These are phyloP conservation scores for Edaphochlamys debaryana DNA, from an alignment of 139 green algal genomes.

Conservation along the genomic window DNA sequence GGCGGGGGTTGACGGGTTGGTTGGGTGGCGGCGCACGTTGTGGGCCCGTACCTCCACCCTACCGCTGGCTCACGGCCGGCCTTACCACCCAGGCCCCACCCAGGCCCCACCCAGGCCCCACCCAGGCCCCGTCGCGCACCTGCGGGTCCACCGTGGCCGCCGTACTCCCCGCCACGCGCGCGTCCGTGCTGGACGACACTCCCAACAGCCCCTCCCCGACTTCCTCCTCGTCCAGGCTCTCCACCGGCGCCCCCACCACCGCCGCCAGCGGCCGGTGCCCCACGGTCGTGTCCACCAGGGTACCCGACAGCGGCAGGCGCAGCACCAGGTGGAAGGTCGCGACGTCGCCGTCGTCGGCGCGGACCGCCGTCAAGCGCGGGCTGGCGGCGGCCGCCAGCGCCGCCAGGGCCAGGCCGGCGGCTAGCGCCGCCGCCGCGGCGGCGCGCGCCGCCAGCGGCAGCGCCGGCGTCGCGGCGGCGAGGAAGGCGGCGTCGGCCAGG, in stretches of 20 bases:
- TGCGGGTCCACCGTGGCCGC: too few relatives aligned
- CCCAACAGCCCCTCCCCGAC: too few relatives aligned
- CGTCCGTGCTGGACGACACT: too few relatives aligned
- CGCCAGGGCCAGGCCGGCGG: neutral
- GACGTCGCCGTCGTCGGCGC: slow-evolving; percentile 15
- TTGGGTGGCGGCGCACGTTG: too few relatives aligned
- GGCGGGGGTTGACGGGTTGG: too few relatives aligned
- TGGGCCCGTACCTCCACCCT: too few relatives aligned
- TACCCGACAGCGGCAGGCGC: slow-evolving; percentile 12
- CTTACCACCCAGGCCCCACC: too few relatives aligned
- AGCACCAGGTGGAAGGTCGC: slow-evolving; percentile 30
- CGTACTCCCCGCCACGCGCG: too few relatives aligned
- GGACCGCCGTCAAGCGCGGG: neutral
- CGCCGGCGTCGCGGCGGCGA: slow-evolving; percentile 15
- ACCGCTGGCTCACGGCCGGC: too few relatives aligned
- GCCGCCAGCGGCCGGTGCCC: slow-evolving; percentile 2
- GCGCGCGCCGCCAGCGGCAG: slow-evolving; percentile 9
- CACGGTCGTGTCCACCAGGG: slow-evolving; percentile 23
- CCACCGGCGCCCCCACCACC: neutral
- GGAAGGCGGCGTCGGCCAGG: slow-evolving; percentile 18
- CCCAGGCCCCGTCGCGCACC: too few relatives aligned
- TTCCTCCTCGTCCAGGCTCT: too few relatives aligned
- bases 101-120: too few relatives aligned
- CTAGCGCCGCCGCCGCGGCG: slow-evolving; percentile 8
- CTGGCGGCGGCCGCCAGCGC: neutral